phyloP scores from a whole-genome alignment of 495 filamentous ascomycete genomes.

The Penicillium tannophilum region DNA sequence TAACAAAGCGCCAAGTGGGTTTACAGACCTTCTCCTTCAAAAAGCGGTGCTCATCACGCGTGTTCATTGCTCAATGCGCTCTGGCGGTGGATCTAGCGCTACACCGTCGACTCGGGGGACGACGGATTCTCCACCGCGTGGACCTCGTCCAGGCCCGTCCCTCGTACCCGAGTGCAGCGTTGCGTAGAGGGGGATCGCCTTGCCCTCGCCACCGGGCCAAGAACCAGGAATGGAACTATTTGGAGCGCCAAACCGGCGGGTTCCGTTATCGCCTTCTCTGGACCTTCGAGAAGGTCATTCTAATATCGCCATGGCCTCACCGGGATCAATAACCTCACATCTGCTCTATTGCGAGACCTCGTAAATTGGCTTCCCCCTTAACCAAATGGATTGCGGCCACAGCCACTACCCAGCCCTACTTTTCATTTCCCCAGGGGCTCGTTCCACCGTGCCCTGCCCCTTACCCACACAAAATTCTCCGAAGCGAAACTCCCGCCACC shows the following conservation, averaged over 20 bases:
- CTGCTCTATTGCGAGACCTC: not conserved
- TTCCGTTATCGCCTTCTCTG: conserved; percentile 14
- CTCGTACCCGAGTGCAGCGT: conserved; percentile 20
- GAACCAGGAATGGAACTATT: conserved; percentile 20
- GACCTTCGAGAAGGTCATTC: conserved; percentile 28
- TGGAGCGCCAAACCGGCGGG: conserved; percentile 24
- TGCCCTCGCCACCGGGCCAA: conserved; percentile 16
- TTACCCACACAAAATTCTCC: conserved; percentile 8
- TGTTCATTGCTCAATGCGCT: conserved; percentile 15
- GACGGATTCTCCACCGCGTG: conserved; percentile 32
- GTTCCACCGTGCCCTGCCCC: conserved; percentile 2
- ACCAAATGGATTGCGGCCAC: not conserved
- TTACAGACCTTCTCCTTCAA: conserved; percentile 9
- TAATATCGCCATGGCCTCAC: conserved; percentile 7
- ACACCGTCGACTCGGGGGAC: conserved; percentile 20
- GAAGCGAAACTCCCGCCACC: not conserved
- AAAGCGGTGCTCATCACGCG: not conserved
- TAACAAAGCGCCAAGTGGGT: conserved; percentile 13
- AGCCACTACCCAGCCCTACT: not conserved
- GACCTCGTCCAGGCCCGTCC: conserved; percentile 28
- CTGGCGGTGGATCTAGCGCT: conserved; percentile 9
- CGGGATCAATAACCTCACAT: conserved; percentile 16
- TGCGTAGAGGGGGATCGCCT: conserved; percentile 14
- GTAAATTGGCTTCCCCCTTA: not conserved
- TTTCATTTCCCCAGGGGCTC: conserved; percentile 3